phyloP scores from a whole-genome alignment of 805 yeast species.

The Starmerella powellii region DNA sequence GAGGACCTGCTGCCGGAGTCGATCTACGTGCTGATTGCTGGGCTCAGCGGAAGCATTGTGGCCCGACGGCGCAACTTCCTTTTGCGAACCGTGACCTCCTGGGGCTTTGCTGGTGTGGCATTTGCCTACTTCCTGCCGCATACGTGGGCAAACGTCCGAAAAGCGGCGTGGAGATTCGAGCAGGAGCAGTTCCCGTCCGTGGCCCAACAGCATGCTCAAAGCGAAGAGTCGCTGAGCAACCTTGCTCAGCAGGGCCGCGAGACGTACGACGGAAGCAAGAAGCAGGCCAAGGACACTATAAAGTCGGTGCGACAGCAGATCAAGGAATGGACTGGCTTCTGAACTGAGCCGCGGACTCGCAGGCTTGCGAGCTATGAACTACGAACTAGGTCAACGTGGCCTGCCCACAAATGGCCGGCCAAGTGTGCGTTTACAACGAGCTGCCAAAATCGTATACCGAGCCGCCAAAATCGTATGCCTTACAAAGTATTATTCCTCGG shows the following conservation, averaged over 20 bases:
- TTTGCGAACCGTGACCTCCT: slow-evolving; percentile 45
- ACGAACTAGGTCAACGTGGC: too few species aligned
- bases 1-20: slow-evolving; percentile 66
- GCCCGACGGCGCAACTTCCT: slow-evolving; percentile 55
- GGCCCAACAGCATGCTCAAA: slow-evolving; percentile 47
- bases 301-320: slow-evolving; percentile 6
- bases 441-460: neutral
- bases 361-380: too few species aligned
- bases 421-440: too few species aligned
- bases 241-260: slow-evolving; percentile 37
- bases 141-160: slow-evolving; percentile 51
- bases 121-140: slow-evolving; percentile 61
- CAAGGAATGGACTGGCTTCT: slow-evolving; percentile 18
- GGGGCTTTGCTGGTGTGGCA: slow-evolving; percentile 44
- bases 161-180: slow-evolving; percentile 50
- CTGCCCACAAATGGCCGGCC: too few species aligned
- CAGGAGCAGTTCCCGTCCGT: slow-evolving; percentile 45
- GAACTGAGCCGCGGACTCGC: neutral
- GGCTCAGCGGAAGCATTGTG: slow-evolving; percentile 57
- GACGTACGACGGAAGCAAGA: slow-evolving; percentile 32
- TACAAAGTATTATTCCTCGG: too few species aligned
- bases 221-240: slow-evolving; percentile 37
- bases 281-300: slow-evolving; percentile 8
- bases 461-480: neutral
- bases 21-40: slow-evolving; percentile 55